A percentile compares a stretch with the other conserved stretches of the same genome.
phyloP scores from a whole-genome alignment of 305 asterid genomes.

The Fraxinus platypoda region DNA sequence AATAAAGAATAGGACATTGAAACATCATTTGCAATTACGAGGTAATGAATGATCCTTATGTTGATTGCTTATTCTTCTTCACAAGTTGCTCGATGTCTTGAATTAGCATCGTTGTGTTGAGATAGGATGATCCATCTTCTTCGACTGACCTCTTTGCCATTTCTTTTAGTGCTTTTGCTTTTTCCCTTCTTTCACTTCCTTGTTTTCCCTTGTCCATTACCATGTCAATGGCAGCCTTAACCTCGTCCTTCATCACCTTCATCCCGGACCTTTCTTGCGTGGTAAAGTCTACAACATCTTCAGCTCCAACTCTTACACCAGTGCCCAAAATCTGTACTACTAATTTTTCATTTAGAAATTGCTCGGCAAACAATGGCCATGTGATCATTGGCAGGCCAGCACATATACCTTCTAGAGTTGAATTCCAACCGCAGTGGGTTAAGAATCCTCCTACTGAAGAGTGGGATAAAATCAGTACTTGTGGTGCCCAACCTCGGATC shows the following conservation, averaged over 20 bases:
- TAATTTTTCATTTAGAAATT: constrained; percentile 46
- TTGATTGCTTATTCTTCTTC: not conserved
- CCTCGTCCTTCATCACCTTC: constrained; percentile 29
- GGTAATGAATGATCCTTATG: not conserved
- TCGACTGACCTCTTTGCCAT: constrained; percentile 38
- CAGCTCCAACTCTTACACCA: constrained; percentile 43
- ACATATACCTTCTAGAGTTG: constrained; percentile 42
- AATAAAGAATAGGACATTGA: not conserved
- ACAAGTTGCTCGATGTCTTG: constrained; percentile 25
- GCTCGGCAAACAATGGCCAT: constrained; percentile 46
- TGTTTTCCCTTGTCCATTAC: constrained; percentile 36
- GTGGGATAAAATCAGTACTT: constrained; percentile 45
- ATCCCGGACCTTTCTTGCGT: constrained; percentile 31
- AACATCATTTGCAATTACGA: not conserved
- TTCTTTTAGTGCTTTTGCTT: constrained; percentile 35
- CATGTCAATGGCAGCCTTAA: constrained; percentile 29
- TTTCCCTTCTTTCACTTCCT: constrained; percentile 38
- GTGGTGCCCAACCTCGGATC: constrained; percentile 57
- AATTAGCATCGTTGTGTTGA: constrained; percentile 31
- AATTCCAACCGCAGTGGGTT: constrained; percentile 59
- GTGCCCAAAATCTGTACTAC: constrained; percentile 31
- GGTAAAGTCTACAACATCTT: constrained; percentile 28
- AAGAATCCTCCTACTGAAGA: constrained; percentile 44
- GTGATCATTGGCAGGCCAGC: constrained; percentile 44
- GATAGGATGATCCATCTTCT: constrained; percentile 46